Conservation (phyloP, 345 rosid genomes). For the Kandelia obovata region DNA sequence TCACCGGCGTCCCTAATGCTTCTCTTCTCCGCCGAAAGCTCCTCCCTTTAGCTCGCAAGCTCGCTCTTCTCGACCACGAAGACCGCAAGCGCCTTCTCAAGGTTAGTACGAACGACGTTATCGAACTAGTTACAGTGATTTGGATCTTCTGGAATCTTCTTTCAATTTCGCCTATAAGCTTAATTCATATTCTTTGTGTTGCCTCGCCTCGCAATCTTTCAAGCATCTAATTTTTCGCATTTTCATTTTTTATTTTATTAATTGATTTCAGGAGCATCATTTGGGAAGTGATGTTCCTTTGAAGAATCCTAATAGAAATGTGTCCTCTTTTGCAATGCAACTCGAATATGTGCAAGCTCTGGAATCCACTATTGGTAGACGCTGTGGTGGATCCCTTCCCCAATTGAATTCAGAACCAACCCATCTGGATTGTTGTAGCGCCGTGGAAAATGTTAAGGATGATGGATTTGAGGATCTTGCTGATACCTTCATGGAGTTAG, state of each 20-base stretch:
- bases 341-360: constrained; percentile 39
- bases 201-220: not conserved
- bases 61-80: constrained; percentile 61
- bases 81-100: constrained; percentile 56
- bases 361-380: constrained; percentile 23
- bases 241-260: not conserved
- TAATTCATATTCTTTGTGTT: too few relatives aligned
- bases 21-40: constrained; percentile 56
- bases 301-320: constrained; percentile 71
- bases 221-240: not conserved
- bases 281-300: constrained; percentile 83
- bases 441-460: constrained; percentile 21
- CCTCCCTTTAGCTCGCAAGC: constrained; percentile 59
- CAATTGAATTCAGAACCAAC: constrained; percentile 15
- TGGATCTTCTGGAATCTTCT: not conserved
- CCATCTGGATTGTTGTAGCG: constrained; percentile 15
- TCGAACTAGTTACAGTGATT: not conserved
- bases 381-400: constrained; percentile 1
- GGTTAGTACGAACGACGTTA: constrained; percentile 28
- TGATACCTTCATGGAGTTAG: constrained; percentile 52
- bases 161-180: too few relatives aligned
- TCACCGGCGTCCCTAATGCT: constrained; percentile 54
- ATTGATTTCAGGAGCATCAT: constrained; percentile 49
- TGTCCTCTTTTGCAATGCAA: constrained; percentile 81
- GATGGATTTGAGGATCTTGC: constrained; percentile 51